Base-by-base conservation (phyloP, 345 rosid species). In the Carallia brachiata region DNA sequence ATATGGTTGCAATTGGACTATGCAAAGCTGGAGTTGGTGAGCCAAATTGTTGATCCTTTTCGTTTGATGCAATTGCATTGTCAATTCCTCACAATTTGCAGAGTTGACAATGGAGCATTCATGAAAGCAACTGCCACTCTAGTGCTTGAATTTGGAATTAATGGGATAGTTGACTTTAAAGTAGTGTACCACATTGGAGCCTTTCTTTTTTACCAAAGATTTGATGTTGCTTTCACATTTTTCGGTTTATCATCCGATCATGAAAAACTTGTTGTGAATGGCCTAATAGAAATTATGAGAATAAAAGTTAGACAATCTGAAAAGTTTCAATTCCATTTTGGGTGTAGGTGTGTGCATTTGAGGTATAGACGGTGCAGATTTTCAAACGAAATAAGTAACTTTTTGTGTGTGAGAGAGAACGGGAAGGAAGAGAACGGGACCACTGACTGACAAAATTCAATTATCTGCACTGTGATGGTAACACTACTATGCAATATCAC, bases 401-500 rank as follows among this genome's bases (percentile, higher is more conserved):
- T 56, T 56, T 2, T 7, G 13, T 19, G 30, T 19, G 32, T 0
- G 32, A 9, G 63, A 19, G 55, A 0, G 23, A 23, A 34, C 3
- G 6, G 48, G 15, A 2, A 2, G 15, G 48, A 13, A 7, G 4
- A 23, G 63, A n/a, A 30, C 4, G 58, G 69, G 69, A 23, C 64
- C 60, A 65, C 36, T 34, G 47, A 2, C 40, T 57, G 31, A 56
- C 60, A n/a, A 32, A 23, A 12, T 57, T 17, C 34, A 58, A 19
- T 47, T 48, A 47, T 55, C 60, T 23, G 17, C 8, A 19, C 61
- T 30, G 66, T 56, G 28, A 56, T 9, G 60, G 8, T 36, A n/a
- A 1, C 30, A 54, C 40, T 71, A 54, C 5, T 37, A 28, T 62
- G 63, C 40, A 39, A 71, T 71, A 55, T 63, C 74, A 54, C 23